These are phyloP conservation scores for Verticillium tricorpus DNA, from an alignment of 2,329 filamentous ascomycete genomes.

Conservation along the genomic window DNA sequence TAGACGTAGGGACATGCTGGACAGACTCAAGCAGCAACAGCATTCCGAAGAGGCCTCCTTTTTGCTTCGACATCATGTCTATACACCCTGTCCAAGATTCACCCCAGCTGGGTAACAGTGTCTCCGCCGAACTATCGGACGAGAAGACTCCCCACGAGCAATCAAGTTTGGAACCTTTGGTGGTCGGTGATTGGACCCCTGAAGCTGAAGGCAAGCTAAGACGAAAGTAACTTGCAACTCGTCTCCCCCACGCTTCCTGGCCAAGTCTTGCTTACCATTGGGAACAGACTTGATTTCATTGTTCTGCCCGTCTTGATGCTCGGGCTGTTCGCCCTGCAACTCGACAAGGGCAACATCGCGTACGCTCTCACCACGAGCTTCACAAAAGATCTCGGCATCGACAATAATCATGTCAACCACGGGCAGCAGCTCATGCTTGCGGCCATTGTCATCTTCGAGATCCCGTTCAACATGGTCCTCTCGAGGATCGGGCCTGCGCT, in stretches of 20 bases:
- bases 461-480: constrained; percentile 3
- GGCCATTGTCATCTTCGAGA: constrained; percentile 5
- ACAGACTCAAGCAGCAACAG: too few species aligned
- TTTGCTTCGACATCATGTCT: too few species aligned
- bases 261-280: constrained; percentile 30
- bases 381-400: constrained; percentile 1
- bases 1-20: too few species aligned
- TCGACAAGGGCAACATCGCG: constrained; percentile 1
- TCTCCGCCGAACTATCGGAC: too few species aligned
- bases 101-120: too few species aligned
- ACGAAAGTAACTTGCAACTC: too few species aligned
- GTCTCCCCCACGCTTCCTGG: constrained; percentile 17
- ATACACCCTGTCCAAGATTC: too few species aligned
- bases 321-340: constrained; percentile 2
- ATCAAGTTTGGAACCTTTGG: too few species aligned
- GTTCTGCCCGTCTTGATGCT: not conserved
- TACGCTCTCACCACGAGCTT: constrained; percentile 1
- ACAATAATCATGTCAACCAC: not conserved
- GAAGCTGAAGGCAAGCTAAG: too few species aligned
- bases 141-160: too few species aligned
- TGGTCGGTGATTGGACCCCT: too few species aligned
- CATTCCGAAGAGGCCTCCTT: too few species aligned
- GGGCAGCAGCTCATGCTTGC: constrained; percentile 1
- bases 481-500: not conserved
- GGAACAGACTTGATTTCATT: constrained; percentile 5